Evolutionary conservation across 2,329 filamentous ascomycete genomes (phyloP).

Genomic region (Cladosporium sp.): DNA sequence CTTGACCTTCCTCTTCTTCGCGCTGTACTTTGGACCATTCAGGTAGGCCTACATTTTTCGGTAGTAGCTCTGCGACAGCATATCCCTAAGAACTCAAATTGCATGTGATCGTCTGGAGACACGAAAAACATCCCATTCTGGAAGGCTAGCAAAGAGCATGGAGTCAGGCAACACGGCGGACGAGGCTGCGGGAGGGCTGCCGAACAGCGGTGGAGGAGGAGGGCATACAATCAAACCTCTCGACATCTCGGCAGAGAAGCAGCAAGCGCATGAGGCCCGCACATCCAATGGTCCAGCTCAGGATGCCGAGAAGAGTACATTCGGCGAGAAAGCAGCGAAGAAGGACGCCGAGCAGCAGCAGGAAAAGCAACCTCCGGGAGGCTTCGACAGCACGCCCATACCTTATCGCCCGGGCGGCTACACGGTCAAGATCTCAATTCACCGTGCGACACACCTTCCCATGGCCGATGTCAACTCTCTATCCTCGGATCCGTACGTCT

Average conservation of each 20-base stretch:
- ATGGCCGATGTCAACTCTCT: conserved; percentile 72
- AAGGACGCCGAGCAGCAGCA: conserved; percentile 13
- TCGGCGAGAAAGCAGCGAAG: conserved; percentile 5
- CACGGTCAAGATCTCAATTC: conserved; percentile 79
- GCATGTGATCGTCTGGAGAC: too few species aligned
- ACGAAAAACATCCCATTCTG: not conserved
- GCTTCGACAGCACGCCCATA: conserved; percentile 74
- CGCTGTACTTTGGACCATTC: too few species aligned
- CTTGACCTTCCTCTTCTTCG: too few species aligned
- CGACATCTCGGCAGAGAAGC: conserved; percentile 13
- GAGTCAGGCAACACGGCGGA: not conserved
- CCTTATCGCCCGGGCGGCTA: conserved; percentile 61
- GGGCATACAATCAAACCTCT: not conserved
- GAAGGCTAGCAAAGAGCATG: not conserved
- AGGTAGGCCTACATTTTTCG: too few species aligned
- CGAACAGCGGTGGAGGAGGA: not conserved
- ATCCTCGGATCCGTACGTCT: conserved; percentile 78
- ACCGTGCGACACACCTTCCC: conserved; percentile 74
- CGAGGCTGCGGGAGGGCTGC: not conserved
- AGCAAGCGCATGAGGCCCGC: conserved; percentile 16
- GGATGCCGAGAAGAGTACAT: conserved; percentile 7
- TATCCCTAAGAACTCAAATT: too few species aligned
- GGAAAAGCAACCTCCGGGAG: conserved; percentile 59
- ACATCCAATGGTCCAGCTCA: not conserved
- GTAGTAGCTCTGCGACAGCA: too few species aligned